Evolutionary conservation across 305 asterid genomes (phyloP).

Genomic region (Plantago coronopus): DNA sequence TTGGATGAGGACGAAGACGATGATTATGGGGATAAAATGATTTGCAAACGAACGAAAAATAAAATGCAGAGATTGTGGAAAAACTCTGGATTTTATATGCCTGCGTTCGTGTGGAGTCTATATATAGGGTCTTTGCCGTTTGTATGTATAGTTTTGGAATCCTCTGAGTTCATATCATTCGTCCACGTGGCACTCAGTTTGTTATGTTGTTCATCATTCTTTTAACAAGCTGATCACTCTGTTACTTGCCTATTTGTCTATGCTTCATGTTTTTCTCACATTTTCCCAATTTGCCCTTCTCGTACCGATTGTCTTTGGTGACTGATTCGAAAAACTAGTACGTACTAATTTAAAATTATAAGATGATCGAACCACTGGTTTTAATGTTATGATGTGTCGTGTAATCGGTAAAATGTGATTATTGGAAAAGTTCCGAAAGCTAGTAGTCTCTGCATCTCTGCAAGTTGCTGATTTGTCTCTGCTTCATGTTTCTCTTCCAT

Average conservation of each 20-base stretch:
- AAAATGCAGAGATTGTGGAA: not conserved
- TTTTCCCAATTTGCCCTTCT: conserved; percentile 21
- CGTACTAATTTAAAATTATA: too few relatives aligned
- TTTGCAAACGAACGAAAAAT: not conserved
- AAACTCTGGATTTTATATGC: conserved; percentile 26
- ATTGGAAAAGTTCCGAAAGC: too few relatives aligned
- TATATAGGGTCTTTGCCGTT: not conserved
- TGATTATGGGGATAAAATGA: conserved; percentile 6
- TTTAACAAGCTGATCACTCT: conserved; percentile 12
- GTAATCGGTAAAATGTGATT: too few relatives aligned
- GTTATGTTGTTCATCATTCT: conserved; percentile 25
- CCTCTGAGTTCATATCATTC: conserved; percentile 26
- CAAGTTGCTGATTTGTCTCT: too few relatives aligned
- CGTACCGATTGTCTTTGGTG: too few relatives aligned
- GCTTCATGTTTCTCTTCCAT: too few relatives aligned
- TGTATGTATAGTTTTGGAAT: conserved; percentile 1
- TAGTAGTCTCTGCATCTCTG: too few relatives aligned
- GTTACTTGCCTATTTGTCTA: conserved; percentile 44
- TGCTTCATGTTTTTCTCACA: conserved; percentile 4
- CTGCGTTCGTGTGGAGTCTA: conserved; percentile 2
- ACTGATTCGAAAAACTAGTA: too few relatives aligned
- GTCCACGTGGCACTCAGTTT: not conserved
- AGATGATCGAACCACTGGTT: too few relatives aligned
- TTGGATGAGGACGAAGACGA: too few relatives aligned
- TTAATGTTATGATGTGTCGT: too few relatives aligned